Percentiles rank a stretch among this genome's conserved stretches.
phyloP scores from a whole-genome alignment of 331 rosid species.

The Malus hybrid region DNA sequence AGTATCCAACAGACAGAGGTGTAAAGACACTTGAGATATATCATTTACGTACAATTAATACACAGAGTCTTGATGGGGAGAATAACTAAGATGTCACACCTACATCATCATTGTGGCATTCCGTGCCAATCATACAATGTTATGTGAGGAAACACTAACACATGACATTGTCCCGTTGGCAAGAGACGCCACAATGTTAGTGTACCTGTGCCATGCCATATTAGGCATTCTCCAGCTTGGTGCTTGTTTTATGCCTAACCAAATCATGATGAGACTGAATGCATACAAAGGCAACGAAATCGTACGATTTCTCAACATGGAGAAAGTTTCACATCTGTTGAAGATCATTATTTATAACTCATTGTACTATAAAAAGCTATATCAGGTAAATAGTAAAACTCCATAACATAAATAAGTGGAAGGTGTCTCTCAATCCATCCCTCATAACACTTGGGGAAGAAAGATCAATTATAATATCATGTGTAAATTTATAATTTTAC shows the following conservation, averaged over 20 bases:
- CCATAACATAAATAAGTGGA: neutral
- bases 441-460: neutral
- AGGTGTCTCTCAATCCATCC: neutral
- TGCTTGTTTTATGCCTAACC: neutral
- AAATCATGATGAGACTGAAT: neutral
- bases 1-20: neutral
- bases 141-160: neutral
- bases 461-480: too few relatives aligned
- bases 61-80: too few relatives aligned
- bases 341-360: neutral
- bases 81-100: neutral
- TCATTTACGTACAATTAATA: too few relatives aligned
- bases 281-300: neutral
- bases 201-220: neutral
- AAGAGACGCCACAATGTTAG: rapidly evolving
- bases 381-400: neutral
- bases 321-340: neutral
- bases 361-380: neutral
- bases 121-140: too few relatives aligned
- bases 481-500: too few relatives aligned
- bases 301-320: neutral
- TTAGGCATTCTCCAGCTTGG: neutral
- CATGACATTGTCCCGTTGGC: neutral
- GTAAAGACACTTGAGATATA: neutral
- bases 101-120: neutral